Evolutionary conservation across 306 rosid species (phyloP), one percentile per base, ranked within the genome.

Genomic region (Inga leiocalycina): DNA sequence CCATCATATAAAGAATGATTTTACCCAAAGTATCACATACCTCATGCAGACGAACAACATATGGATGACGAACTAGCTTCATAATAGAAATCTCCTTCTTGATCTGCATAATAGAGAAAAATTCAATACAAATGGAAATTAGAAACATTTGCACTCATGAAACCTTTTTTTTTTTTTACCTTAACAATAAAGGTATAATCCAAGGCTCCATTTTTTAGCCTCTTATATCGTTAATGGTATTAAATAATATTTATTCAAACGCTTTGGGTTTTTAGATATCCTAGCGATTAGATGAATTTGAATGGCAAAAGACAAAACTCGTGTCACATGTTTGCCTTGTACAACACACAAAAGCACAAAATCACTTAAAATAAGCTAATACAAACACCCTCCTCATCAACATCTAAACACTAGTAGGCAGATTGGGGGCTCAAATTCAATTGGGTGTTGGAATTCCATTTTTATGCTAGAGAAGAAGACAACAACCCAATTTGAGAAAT

Each of bases 11-110:
- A 39, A 83, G 77, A 49, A 37, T 13, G 69, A 75, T 75, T 69
- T 8, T 57, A 51, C 64, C 74, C 74, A 64, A 85, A 27, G 68
- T 72, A 64, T 34, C 74, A 17, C 93, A 77, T 90, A 83, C 98
- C 97, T 94, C 97, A 4, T 91, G 87, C 51, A 94, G 87, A 76
- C 98, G 97, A 87, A 91, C 97, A 65, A 94, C 89, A 76, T 85
- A 89, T 51, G 98, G 98, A 82, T 94, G 98, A 68, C 97, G 91
- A 80, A 93, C 98, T 82, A 90, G 97, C 89, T 93, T 94, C 98
- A 94, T 94, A 65, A 93, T 90, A 44, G 92, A 89, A 85, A 94
- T 93, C 90, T 94, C 97, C 88, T 91, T 90, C 92, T 94, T 93
- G 82, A 94, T 93, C 98, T 91, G 87, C 90, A 87, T 74, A 13